phyloP scores from a whole-genome alignment of 1,284 basidiomycete genomes.

The Ganoderma boninense region DNA sequence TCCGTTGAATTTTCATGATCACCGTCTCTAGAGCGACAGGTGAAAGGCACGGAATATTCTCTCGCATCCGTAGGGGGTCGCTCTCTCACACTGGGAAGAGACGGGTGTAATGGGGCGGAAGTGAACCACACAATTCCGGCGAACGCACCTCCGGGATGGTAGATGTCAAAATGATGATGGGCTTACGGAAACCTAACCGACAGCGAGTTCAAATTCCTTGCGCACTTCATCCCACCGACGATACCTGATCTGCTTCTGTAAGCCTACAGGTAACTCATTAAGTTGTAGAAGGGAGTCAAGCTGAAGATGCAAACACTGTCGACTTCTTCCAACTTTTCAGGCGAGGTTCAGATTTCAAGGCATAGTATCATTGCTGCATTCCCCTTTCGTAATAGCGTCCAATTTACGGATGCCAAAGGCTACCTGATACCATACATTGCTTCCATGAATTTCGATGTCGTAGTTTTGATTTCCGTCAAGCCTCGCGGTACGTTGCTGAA shows the following conservation, averaged over 20 bases:
- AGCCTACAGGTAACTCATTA: too few species aligned
- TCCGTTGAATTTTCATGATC: neutral
- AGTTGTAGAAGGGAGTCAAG: too few species aligned
- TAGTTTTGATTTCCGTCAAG: neutral
- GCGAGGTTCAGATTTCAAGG: neutral
- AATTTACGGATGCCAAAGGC: neutral
- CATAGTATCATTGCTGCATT: neutral
- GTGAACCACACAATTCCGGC: neutral
- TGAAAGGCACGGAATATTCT: neutral
- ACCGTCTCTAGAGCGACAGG: neutral
- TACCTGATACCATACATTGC: neutral
- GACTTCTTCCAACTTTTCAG: too few species aligned
- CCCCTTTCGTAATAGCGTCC: neutral
- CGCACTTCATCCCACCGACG: neutral
- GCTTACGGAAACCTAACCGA: neutral
- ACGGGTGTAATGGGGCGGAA: neutral
- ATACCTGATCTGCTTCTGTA: neutral
- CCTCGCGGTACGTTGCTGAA: neutral
- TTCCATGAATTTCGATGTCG: neutral
- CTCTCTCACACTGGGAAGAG: neutral
- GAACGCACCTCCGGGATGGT: neutral
- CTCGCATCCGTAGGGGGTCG: neutral
- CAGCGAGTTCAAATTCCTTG: neutral
- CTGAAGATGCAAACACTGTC: too few species aligned
- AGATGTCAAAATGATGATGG: neutral